A percentile compares a stretch with the other conserved stretches of the same genome.
These are phyloP conservation scores for Debaryomyces prosopidis DNA, from an alignment of 805 yeast genomes.

Conservation along the genomic window DNA sequence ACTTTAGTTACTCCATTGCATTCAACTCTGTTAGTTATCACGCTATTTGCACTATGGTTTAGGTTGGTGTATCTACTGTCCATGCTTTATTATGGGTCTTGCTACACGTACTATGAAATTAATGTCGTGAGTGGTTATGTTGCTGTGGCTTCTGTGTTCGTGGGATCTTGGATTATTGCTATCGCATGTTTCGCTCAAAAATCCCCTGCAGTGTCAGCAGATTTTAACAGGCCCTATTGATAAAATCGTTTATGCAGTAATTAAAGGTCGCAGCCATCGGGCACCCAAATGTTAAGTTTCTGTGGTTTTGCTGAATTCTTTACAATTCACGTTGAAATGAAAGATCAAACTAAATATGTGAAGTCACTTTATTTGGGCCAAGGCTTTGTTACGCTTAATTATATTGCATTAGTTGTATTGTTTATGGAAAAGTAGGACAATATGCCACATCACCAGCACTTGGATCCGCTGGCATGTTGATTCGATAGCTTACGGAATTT, in stretches of 20 bases:
- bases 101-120: slow-evolving; percentile 9
- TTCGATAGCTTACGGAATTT: slow-evolving; percentile 9
- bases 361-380: slow-evolving; percentile 10
- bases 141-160: slow-evolving; percentile 6
- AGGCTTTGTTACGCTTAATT: slow-evolving; percentile 11
- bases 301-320: slow-evolving; percentile 10
- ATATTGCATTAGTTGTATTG: slow-evolving; percentile 10
- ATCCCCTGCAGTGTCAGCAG: slow-evolving; percentile 8
- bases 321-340: slow-evolving; percentile 13
- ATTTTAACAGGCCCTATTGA: slow-evolving; percentile 2
- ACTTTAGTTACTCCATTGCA: slow-evolving; percentile 8
- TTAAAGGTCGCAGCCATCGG: slow-evolving; percentile 3
- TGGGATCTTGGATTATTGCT: slow-evolving; percentile 9
- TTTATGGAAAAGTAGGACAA: slow-evolving; percentile 11
- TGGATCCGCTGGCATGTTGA: slow-evolving; percentile 11
- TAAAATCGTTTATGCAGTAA: slow-evolving; percentile 9
- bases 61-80: slow-evolving; percentile 9
- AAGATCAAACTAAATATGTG: slow-evolving; percentile 7
- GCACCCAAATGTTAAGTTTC: slow-evolving; percentile 10
- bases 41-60: slow-evolving; percentile 7
- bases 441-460: slow-evolving; percentile 13
- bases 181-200: slow-evolving; percentile 11
- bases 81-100: slow-evolving; percentile 7
- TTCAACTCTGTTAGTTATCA: slow-evolving; percentile 10
- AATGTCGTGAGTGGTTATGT: slow-evolving; percentile 10